phyloP scores from a whole-genome alignment of 305 asterid species.

The Fraxinus xanthoxyloides region DNA sequence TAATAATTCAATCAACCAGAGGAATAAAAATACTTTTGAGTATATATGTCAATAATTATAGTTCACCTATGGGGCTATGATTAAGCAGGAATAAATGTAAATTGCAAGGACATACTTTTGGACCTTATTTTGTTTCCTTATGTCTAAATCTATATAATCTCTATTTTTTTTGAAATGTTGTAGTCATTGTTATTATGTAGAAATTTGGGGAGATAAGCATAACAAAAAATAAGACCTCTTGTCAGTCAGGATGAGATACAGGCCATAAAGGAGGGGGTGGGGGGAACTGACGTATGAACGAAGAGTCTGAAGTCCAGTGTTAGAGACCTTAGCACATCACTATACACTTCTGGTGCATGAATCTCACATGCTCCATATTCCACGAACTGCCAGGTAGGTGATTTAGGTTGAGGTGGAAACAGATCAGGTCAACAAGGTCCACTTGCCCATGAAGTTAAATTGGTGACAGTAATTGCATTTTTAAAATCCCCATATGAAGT shows the following conservation, averaged over 20 bases:
- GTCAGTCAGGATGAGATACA: conserved; percentile 21
- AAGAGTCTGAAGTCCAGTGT: neutral
- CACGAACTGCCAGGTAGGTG: neutral
- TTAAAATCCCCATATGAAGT: neutral
- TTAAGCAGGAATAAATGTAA: neutral
- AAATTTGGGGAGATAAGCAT: conserved; percentile 10
- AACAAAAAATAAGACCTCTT: neutral
- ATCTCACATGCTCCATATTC: neutral
- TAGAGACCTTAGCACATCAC: neutral
- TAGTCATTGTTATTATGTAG: conserved; percentile 10
- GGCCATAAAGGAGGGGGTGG: neutral
- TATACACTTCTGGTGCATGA: neutral
- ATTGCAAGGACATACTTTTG: neutral
- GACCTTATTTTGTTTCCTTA: conserved; percentile 1
- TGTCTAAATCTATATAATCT: neutral
- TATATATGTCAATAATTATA: conserved; percentile 10
- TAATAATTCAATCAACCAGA: neutral
- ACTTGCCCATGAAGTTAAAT: neutral
- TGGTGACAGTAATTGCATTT: neutral
- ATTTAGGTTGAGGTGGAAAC: neutral
- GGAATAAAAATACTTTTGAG: conserved; percentile 2
- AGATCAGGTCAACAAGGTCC: neutral
- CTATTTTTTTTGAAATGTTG: neutral
- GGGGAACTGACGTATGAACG: neutral
- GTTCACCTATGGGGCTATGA: conserved; percentile 3